Conservation (phyloP, 129 eudicot species). For the Flaveria robusta region DNA sequence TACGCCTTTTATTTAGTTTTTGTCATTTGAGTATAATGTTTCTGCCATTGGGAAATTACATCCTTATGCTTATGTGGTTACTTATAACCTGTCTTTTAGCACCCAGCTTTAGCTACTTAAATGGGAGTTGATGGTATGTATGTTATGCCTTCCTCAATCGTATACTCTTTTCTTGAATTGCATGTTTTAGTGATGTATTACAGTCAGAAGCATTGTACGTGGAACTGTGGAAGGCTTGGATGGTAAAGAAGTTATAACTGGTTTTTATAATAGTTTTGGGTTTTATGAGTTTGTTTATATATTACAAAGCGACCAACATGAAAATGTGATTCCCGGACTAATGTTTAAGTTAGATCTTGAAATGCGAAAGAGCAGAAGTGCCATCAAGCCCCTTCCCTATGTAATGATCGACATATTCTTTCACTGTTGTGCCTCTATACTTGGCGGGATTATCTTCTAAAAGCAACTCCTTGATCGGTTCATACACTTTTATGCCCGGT, state of each 20-base stretch:
- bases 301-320: background rate
- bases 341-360: constrained; percentile 36
- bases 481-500: constrained; percentile 31
- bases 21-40: background rate
- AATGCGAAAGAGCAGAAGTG: constrained; percentile 38
- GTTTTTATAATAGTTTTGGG: background rate
- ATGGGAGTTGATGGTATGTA: background rate
- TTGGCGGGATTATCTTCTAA: constrained; percentile 52
- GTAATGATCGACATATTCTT: constrained; percentile 22
- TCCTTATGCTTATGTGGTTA: background rate
- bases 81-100: background rate
- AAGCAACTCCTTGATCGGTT: constrained; percentile 56
- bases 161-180: background rate
- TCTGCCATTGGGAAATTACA: constrained; percentile 8
- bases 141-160: background rate
- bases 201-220: background rate
- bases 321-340: background rate
- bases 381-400: constrained; percentile 39
- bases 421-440: constrained; percentile 44
- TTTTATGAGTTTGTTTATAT: background rate
- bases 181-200: background rate
- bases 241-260: background rate
- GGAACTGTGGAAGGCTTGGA: background rate
- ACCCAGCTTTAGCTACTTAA: background rate
- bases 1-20: background rate